Evolutionary conservation across 495 filamentous ascomycete species (phyloP).

Genomic region (Cladorrhinum samala): DNA sequence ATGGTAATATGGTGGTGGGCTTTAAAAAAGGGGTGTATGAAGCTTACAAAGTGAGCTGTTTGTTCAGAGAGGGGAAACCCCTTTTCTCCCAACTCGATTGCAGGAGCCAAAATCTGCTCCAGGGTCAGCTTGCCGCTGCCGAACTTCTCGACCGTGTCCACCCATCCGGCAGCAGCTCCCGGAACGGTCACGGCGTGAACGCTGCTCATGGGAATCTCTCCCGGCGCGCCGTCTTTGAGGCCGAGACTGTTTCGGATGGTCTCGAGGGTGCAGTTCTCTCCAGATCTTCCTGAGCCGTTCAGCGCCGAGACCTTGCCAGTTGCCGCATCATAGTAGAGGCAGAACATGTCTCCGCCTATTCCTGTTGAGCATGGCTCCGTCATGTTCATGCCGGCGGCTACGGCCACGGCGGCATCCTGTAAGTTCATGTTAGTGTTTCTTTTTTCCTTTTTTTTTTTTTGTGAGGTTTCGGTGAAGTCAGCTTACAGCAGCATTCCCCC

Average conservation of each 20-base stretch:
- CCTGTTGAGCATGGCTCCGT: slow-evolving; percentile 91
- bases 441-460: slow-evolving; percentile 9
- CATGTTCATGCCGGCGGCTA: slow-evolving; percentile 83
- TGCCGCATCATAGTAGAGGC: slow-evolving; percentile 82
- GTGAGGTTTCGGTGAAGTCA: no score
- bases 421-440: slow-evolving; percentile 2
- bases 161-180: slow-evolving; percentile 90
- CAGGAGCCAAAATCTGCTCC: slow-evolving; percentile 73
- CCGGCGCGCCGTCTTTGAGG: slow-evolving; percentile 52
- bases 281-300: slow-evolving; percentile 86
- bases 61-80: slow-evolving; percentile 87
- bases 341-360: slow-evolving; percentile 99
- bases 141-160: slow-evolving; percentile 84
- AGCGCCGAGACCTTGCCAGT: slow-evolving; percentile 75
- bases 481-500: slow-evolving; percentile 88
- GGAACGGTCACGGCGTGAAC: slow-evolving; percentile 81
- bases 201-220: slow-evolving; percentile 66
- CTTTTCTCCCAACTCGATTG: slow-evolving; percentile 79
- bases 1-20: no score
- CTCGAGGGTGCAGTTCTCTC: slow-evolving; percentile 61
- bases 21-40: not conserved
- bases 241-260: slow-evolving; percentile 63
- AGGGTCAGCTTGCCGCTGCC: slow-evolving; percentile 80
- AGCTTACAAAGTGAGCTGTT: slow-evolving; percentile 61
- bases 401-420: slow-evolving; percentile 88